Percentiles rank a stretch among this genome's conserved stretches.
phyloP scores from a whole-genome alignment of 176 grass and related monocot species.

The Oryza coarctata region DNA sequence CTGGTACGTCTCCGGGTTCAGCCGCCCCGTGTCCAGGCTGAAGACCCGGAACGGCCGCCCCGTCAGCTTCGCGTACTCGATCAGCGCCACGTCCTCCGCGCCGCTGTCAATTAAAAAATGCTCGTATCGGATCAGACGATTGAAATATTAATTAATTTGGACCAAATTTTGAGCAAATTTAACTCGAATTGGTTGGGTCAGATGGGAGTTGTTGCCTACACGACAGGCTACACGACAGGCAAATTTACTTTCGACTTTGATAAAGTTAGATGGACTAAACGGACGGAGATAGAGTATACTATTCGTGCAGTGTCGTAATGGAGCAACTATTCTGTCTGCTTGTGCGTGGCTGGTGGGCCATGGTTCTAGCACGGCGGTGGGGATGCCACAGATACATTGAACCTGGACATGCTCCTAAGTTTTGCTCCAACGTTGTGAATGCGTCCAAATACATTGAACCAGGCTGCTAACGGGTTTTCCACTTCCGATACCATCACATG shows the following conservation, averaged over 20 bases:
- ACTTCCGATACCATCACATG: neutral
- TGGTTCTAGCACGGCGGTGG: slow-evolving; percentile 17
- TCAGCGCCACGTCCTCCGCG: slow-evolving; percentile 91
- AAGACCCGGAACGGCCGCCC: slow-evolving; percentile 84
- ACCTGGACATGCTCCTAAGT: slow-evolving; percentile 16
- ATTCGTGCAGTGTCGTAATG: neutral
- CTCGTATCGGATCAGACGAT: no score
- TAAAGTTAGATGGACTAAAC: no score
- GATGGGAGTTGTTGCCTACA: neutral
- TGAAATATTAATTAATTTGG: no score
- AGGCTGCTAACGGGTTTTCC: neutral
- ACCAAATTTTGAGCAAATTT: neutral
- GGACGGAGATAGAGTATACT: no score
- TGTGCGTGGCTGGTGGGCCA: slow-evolving; percentile 37
- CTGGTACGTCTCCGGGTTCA: slow-evolving; percentile 92
- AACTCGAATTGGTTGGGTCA: neutral
- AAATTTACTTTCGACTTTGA: no score
- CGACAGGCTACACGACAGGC: neutral
- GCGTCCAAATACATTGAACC: neutral
- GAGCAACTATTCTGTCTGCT: neutral
- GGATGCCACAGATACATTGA: slow-evolving; percentile 19
- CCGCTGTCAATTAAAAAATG: slow-evolving; percentile 50
- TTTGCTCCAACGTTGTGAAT: neutral
- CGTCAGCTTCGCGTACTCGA: slow-evolving; percentile 82
- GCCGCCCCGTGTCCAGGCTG: slow-evolving; percentile 83